Conservation (phyloP, 805 yeast genomes). For the Vanderwaltozyma verrucispora region DNA sequence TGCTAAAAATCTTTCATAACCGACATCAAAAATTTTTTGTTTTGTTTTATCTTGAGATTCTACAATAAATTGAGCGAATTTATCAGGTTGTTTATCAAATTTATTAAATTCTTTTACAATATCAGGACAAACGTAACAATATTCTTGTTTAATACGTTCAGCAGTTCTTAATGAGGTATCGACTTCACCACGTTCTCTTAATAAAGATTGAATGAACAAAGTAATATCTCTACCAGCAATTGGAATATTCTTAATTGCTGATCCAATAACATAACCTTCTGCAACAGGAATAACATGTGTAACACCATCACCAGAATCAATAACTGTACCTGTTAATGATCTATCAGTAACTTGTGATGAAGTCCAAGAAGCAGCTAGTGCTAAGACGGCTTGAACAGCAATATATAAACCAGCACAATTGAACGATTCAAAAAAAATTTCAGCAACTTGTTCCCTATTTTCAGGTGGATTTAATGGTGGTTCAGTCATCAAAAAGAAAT, state of each 20-base stretch:
- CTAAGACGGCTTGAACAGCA: constrained; percentile 98
- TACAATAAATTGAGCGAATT: constrained; percentile 85
- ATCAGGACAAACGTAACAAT: constrained; percentile 96
- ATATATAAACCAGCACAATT: constrained; percentile 97
- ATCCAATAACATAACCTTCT: constrained; percentile 97
- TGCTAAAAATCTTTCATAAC: constrained; percentile 94
- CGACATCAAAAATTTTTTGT: constrained; percentile 73
- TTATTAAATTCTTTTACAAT: constrained; percentile 92
- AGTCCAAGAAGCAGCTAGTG: constrained; percentile 98
- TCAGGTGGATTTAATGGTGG: constrained; percentile 99
- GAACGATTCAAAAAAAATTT: constrained; percentile 96
- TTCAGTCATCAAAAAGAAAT: constrained; percentile 87
- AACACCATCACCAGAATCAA: constrained; percentile 98
- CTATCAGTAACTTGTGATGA: constrained; percentile 90
- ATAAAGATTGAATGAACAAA: constrained; percentile 77
- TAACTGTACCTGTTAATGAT: constrained; percentile 95
- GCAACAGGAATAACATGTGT: constrained; percentile 99
- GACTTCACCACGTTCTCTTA: constrained; percentile 94
- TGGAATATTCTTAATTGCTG: constrained; percentile 94
- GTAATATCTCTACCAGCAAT: constrained; percentile 99
- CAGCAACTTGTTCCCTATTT: constrained; percentile 97
- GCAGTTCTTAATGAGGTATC: constrained; percentile 94
- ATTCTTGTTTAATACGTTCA: constrained; percentile 91
- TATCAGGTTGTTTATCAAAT: constrained; percentile 87
- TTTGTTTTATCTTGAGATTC: constrained; percentile 64